These are phyloP conservation scores for Candida adriatica DNA, from an alignment of 805 yeast genomes.

Conservation along the genomic window DNA sequence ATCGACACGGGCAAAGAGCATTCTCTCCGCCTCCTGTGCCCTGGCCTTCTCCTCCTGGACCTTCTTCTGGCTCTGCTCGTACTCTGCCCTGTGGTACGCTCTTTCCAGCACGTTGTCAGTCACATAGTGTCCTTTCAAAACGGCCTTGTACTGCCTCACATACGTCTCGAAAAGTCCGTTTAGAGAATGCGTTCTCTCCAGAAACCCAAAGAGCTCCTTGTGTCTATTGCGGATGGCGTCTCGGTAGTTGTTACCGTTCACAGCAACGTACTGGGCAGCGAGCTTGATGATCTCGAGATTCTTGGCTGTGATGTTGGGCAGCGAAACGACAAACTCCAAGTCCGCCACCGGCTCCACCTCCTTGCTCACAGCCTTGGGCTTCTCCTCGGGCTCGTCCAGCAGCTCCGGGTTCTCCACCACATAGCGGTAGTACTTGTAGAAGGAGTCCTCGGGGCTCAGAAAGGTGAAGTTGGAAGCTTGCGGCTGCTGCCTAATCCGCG, in stretches of 20 bases:
- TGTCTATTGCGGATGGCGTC: constrained; percentile 31
- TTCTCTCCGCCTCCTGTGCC: constrained; percentile 29
- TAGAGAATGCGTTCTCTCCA: constrained; percentile 53
- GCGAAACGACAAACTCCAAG: constrained; percentile 10
- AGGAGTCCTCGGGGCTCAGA: constrained; percentile 45
- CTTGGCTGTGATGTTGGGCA: constrained; percentile 40
- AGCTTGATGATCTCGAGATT: constrained; percentile 67
- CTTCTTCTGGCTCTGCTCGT: constrained; percentile 30
- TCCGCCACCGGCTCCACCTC: constrained; percentile 5
- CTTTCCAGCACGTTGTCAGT: constrained; percentile 33
- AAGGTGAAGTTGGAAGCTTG: constrained; percentile 57
- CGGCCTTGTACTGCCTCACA: constrained; percentile 46
- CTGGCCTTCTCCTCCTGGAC: constrained; percentile 29
- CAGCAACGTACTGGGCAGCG: constrained; percentile 63
- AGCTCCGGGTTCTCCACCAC: constrained; percentile 30
- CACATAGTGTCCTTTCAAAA: constrained; percentile 20
- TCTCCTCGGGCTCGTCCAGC: constrained; percentile 3
- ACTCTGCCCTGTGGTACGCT: constrained; percentile 53
- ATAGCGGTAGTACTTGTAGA: constrained; percentile 51
- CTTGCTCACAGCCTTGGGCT: constrained; percentile 18
- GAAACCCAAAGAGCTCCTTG: constrained; percentile 57
- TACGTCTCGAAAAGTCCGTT: constrained; percentile 42
- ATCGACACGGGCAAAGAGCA: constrained; percentile 68
- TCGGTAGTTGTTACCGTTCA: constrained; percentile 45
- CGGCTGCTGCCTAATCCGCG: constrained; percentile 42